These are phyloP conservation scores for Penicillium paradoxum DNA, from an alignment of 495 filamentous ascomycete species.

Conservation along the genomic window DNA sequence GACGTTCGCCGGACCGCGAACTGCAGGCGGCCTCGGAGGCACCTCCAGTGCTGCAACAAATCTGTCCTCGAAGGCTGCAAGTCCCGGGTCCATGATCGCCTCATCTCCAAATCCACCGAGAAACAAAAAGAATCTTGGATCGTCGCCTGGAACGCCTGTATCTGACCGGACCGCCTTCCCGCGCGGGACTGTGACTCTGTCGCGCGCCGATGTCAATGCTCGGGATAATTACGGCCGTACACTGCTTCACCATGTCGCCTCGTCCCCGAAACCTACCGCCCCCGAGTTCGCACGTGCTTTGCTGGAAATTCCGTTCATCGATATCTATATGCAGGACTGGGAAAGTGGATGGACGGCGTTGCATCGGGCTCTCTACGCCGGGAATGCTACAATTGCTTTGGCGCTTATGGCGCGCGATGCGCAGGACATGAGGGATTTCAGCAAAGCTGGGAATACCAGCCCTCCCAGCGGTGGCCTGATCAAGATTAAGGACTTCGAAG, in stretches of 20 bases:
- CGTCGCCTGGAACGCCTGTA: slow-evolving; percentile 25
- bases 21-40: slow-evolving; percentile 26
- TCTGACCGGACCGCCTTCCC: slow-evolving; percentile 22
- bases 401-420: slow-evolving; percentile 72
- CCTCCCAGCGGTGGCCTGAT: slow-evolving; percentile 61
- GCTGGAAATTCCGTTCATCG: slow-evolving; percentile 73
- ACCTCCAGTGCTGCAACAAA: slow-evolving; percentile 14
- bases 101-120: slow-evolving; percentile 46
- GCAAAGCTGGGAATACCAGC: slow-evolving; percentile 40
- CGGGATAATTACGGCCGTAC: slow-evolving; percentile 74
- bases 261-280: slow-evolving; percentile 62
- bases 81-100: slow-evolving; percentile 41
- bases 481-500: slow-evolving; percentile 93
- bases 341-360: slow-evolving; percentile 96
- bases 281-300: slow-evolving; percentile 69
- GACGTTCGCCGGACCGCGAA: slow-evolving; percentile 37
- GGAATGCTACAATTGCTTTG: slow-evolving; percentile 82
- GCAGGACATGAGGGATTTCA: slow-evolving; percentile 54
- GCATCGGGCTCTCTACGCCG: slow-evolving; percentile 87
- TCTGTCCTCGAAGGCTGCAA: slow-evolving; percentile 38
- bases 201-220: slow-evolving; percentile 71
- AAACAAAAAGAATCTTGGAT: slow-evolving; percentile 31
- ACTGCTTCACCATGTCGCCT: slow-evolving; percentile 79
- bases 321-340: slow-evolving; percentile 78
- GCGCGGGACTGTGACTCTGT: slow-evolving; percentile 36